Percentiles rank a stretch among this genome's conserved stretches.
phyloP scores from a whole-genome alignment of 2,329 filamentous ascomycete genomes.

The Pyricularia pennisetigena region DNA sequence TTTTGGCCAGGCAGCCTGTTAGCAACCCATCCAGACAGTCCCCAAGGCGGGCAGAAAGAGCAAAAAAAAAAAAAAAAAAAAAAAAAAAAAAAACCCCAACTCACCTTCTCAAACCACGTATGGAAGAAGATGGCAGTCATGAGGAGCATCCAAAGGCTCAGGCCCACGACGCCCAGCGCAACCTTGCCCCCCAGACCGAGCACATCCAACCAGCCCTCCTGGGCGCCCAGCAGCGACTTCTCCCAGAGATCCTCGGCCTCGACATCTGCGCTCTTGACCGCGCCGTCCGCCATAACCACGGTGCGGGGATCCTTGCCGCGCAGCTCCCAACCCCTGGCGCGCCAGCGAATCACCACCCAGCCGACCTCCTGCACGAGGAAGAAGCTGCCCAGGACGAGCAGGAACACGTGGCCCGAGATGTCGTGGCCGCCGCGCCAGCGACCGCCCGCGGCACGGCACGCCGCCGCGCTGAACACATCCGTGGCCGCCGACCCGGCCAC shows the following conservation, averaged over 20 bases:
- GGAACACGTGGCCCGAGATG: conserved; percentile 89
- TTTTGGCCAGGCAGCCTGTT: conserved; percentile 18
- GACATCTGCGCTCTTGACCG: conserved; percentile 48
- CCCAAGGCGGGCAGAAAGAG: neutral
- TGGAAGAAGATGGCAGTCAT: conserved; percentile 99
- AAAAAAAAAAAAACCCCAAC: conserved; percentile 14
- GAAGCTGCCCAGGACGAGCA: conserved; percentile 75
- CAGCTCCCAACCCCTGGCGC: conserved; percentile 11
- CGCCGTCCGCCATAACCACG: conserved; percentile 57
- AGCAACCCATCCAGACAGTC: neutral
- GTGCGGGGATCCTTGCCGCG: conserved; percentile 18
- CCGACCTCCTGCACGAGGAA: conserved; percentile 73
- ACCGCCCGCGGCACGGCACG: conserved; percentile 76
- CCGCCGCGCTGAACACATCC: conserved; percentile 58
- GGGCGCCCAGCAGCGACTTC: conserved; percentile 15
- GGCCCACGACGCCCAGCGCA: conserved; percentile 50
- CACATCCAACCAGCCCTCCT: conserved; percentile 9
- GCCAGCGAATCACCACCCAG: conserved; percentile 43
- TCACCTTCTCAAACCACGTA: conserved; percentile 84
- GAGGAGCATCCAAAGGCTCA: conserved; percentile 91
- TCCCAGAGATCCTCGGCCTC: conserved; percentile 24
- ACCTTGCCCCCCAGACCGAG: conserved; percentile 43
- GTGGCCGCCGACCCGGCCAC: conserved; percentile 17
- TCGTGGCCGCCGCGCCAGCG: conserved; percentile 91
- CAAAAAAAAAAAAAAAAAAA: neutral